phyloP scores from a whole-genome alignment of 139 green algal species.

The Microglena sp. region DNA sequence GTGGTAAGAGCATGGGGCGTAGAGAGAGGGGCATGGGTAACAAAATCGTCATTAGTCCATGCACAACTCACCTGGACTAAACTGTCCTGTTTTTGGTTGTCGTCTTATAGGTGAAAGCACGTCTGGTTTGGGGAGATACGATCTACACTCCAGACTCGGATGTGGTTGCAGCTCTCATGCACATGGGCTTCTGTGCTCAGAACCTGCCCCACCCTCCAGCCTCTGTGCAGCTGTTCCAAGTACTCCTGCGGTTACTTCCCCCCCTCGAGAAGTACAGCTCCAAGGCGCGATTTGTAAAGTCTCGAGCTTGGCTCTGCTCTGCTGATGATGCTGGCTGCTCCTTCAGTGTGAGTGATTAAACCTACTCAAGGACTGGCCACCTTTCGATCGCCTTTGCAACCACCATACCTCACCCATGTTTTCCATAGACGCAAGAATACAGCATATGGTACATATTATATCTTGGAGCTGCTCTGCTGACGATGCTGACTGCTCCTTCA shows the following conservation, averaged over 20 bases:
- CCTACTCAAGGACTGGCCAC: too few species aligned
- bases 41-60: neutral
- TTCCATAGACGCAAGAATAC: too few species aligned
- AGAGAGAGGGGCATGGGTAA: too few species aligned
- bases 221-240: constrained; percentile 52
- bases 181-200: constrained; percentile 75
- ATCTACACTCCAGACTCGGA: constrained; percentile 91
- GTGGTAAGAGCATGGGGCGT: too few species aligned
- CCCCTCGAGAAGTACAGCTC: constrained; percentile 51
- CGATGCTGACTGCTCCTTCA: too few species aligned
- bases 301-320: constrained; percentile 59
- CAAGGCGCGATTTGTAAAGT: constrained; percentile 67
- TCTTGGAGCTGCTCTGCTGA: too few species aligned
- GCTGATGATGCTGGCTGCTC: too few species aligned
- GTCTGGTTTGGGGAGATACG: constrained; percentile 89
- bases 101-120: constrained; percentile 57
- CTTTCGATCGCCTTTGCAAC: too few species aligned
- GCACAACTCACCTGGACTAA: neutral
- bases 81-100: neutral
- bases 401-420: too few species aligned
- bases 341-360: too few species aligned
- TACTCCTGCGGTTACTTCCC: constrained; percentile 47
- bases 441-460: too few species aligned
- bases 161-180: constrained; percentile 89
- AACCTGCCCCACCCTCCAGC: constrained; percentile 24